Evolutionary conservation across 2,329 filamentous ascomycete genomes (phyloP), one percentile per base, ranked within the genome.

Genomic region (Aspergillus novoparasiticus): DNA sequence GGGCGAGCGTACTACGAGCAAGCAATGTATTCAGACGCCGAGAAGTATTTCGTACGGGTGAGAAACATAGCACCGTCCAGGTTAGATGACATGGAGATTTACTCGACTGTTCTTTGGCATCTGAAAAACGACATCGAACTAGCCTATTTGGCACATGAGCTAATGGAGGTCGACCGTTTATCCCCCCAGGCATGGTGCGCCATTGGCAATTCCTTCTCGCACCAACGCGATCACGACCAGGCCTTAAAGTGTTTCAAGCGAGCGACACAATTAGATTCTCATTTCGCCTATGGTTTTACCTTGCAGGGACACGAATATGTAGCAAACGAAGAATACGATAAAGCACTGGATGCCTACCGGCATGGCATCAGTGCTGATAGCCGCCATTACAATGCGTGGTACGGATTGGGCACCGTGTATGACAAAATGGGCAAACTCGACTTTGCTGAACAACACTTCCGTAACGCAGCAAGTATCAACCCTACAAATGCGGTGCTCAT

Each of bases 71-170:
- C 92, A 14, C 94, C 94, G 1, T 91, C 92, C 1, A 88, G 92
- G 4, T 84, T 96, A 51, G 91, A 96, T 74, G 94, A 97, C 73
- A 97, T 98, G 94, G 95, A 99, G 75, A 89, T 98, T 41, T 99
- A 97, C 79, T 98, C 94, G 16, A 99, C 95, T 0, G 90, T 96
- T n/a, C 85, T 99, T n/a, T 99, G 96, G 95, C 94, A 97, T 77
- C 82, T 97, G 66, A 97, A 96, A 78, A 90, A 91, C 66, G 94
- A 97, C 73, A 91, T 93, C 0, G 92, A 97, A 65, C 84, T 99
- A 26, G 94, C 94, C 0, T 96, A 95, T 78, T 84, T 99, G 32
- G 93, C 94, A 0, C 94, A 98, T 73, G 92, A 96, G 72, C 84
- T 98, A 46, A 86, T 96, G 58, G 94, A 97, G 68, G 84, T 91